Evolutionary conservation across 2,329 filamentous ascomycete species (phyloP), one percentile per base, ranked within the genome.

Genomic region (Pyrenochaeta sp.): DNA sequence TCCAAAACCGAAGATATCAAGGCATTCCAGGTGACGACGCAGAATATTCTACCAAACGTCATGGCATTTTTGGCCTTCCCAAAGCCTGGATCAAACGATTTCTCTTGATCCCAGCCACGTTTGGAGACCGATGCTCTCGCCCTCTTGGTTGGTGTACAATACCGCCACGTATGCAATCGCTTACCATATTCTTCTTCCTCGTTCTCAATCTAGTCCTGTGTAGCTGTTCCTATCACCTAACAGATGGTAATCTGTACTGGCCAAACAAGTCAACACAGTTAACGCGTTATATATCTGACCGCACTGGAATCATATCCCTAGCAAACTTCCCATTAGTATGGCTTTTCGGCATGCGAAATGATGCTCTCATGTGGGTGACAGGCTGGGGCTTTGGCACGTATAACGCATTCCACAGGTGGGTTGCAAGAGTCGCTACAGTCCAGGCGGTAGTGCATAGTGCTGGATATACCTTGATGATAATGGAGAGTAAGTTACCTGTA

Each of bases 381-480:
- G 87, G 87, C 0, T 90, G 88, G 87, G 85, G 84, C 10, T 90
- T 88, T 67, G 81, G 81, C 1, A 86, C 85, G 0, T 90, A 86
- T 64, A 90, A 85, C 60, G 81, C 85, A 35, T 89, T 90, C 46
- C 88, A 90, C 69, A 83, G 88, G 0, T 87, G 86, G 79, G 79
- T 87, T 3, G 87, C 88, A 0, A 79, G 87, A 15, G 78, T 89
- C 2, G 81, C 86, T 5, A 87, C 87, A 0, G 51, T 86, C 0
- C 81, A 89, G 59, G 87, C 86, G 1, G 78, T 89, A 1, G 69
- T 87, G 0, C 88, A 91, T 63, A 87, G 86, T 0, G 51, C 87
- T 1, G 81, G 82, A 0, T 90, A 89, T 54, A 81, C 83, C 0
- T 55, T 82, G 1, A 71, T 83, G 20, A 74, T 82, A 1, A 66